Evolutionary conservation across 2,329 filamentous ascomycete genomes (phyloP).

Genomic region (Aspergillus glaucus): DNA sequence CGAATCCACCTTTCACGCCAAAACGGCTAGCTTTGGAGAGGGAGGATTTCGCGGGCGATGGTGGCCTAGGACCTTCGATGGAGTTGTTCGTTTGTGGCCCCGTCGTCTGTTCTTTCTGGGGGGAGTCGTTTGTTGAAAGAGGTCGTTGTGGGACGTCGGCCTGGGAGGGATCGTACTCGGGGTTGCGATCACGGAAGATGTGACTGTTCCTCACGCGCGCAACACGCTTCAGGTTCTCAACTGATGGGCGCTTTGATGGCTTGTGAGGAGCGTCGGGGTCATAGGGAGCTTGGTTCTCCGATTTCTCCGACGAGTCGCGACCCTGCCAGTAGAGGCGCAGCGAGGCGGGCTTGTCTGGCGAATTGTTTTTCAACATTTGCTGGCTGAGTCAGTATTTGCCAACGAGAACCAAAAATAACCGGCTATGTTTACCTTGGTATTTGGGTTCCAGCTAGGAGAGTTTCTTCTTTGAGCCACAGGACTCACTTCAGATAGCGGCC

Average conservation of each 20-base stretch:
- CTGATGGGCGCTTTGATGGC: slow-evolving; percentile 75
- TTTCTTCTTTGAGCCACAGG: slow-evolving; percentile 81
- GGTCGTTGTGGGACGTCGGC: slow-evolving; percentile 76
- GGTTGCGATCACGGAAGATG: slow-evolving; percentile 88
- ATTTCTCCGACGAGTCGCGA: slow-evolving; percentile 58
- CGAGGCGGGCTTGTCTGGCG: slow-evolving; percentile 47
- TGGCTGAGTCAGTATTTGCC: not conserved
- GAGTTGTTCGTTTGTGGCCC: slow-evolving; percentile 40
- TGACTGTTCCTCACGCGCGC: slow-evolving; percentile 97
- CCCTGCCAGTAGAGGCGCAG: slow-evolving; percentile 88
- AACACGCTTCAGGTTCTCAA: slow-evolving; percentile 90
- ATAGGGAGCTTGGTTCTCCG: slow-evolving; percentile 62
- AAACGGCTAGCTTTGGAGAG: slow-evolving; percentile 60
- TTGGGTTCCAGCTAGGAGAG: slow-evolving; percentile 82
- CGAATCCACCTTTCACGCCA: slow-evolving; percentile 57
- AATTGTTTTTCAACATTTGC: not conserved
- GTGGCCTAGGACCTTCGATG: slow-evolving; percentile 58
- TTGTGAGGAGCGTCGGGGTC: slow-evolving; percentile 60
- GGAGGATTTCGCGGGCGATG: slow-evolving; percentile 84
- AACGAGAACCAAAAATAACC: not conserved
- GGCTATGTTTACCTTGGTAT: slow-evolving; percentile 53
- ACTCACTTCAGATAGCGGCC: slow-evolving; percentile 82
- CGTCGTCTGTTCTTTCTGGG: slow-evolving; percentile 58
- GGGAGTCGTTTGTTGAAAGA: slow-evolving; percentile 57
- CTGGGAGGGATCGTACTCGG: slow-evolving; percentile 81